Percentiles rank a stretch among this genome's conserved stretches.
Conservation (phyloP, 139 green algal species). For the Eudorina sp. region DNA sequence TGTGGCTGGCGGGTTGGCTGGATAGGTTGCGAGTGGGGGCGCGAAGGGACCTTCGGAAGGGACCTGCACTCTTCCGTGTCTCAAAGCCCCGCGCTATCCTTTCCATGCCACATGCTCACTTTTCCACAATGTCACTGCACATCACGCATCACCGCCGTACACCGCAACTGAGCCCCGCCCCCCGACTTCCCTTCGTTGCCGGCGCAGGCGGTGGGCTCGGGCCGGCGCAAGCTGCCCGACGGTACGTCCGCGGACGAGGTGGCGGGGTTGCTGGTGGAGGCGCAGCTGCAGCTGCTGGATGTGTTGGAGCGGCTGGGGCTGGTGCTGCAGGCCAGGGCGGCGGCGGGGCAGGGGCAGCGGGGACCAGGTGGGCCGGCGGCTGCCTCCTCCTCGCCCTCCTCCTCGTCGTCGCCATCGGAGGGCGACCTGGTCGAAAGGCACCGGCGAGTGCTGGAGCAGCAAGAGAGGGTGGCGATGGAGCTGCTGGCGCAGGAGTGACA, state of each 20-base stretch:
- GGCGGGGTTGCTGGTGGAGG: constrained; percentile 50
- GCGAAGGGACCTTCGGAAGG: too few species aligned
- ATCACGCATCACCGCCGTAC: too few species aligned
- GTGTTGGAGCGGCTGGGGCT: constrained; percentile 39
- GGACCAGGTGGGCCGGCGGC: neutral
- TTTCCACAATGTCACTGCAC: too few species aligned
- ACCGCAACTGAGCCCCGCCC: neutral
- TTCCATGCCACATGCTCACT: too few species aligned
- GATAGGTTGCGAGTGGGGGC: too few species aligned
- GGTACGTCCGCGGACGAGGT: constrained; percentile 30
- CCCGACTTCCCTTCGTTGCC: neutral
- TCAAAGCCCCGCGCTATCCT: too few species aligned
- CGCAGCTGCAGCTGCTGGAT: constrained; percentile 52
- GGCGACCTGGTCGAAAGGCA: constrained; percentile 37
- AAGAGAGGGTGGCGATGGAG: constrained; percentile 30
- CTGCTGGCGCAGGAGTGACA: too few species aligned
- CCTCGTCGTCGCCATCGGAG: too few species aligned
- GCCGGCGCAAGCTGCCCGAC: neutral
- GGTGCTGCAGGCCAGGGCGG: constrained; percentile 35
- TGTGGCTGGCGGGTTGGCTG: too few species aligned
- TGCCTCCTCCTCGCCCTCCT: too few species aligned
- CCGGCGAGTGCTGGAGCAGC: constrained; percentile 40
- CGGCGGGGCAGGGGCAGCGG: constrained; percentile 16
- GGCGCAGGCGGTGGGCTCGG: constrained; percentile 12
- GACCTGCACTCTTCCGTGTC: too few species aligned